These are phyloP conservation scores for Aristolochia fimbriata DNA, from an alignment of 164 flowering plant species.

Conservation along the genomic window DNA sequence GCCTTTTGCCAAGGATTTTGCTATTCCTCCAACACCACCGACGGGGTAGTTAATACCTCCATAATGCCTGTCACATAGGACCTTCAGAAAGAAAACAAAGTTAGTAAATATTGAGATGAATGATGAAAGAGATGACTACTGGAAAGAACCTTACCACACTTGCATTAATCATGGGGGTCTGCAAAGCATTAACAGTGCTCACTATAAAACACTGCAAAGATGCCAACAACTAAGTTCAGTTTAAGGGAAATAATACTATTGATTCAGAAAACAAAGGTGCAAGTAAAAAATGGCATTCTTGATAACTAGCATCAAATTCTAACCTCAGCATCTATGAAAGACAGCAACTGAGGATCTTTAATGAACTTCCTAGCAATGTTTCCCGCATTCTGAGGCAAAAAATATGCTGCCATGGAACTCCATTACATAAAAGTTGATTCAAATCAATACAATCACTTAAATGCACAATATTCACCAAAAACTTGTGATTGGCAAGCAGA, in stretches of 20 bases:
- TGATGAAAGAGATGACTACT: not conserved
- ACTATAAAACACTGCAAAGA: slow-evolving; percentile 86
- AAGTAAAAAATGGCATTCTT: not conserved
- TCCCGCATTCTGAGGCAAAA: slow-evolving; percentile 96
- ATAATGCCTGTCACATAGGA: slow-evolving; percentile 90
- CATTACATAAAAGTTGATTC: not conserved
- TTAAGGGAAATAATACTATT: not conserved
- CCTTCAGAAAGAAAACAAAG: slow-evolving; percentile 31
- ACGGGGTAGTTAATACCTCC: slow-evolving; percentile 98
- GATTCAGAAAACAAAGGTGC: not conserved
- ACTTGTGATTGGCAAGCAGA: too few species aligned
- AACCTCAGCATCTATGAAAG: slow-evolving; percentile 97
- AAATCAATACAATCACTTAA: not conserved
- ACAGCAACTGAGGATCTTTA: slow-evolving; percentile 69
- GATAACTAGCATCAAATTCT: not conserved
- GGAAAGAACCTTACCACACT: slow-evolving; percentile 55
- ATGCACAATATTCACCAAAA: too few species aligned
- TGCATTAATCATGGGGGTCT: slow-evolving; percentile 97
- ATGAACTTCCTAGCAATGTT: slow-evolving; percentile 82
- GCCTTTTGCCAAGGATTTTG: slow-evolving; percentile 81
- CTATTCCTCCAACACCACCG: slow-evolving; percentile 98
- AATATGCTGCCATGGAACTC: slow-evolving; percentile 53
- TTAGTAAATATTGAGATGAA: slow-evolving; percentile 6
- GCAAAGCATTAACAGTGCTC: slow-evolving; percentile 90
- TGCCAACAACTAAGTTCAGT: slow-evolving; percentile 5